Base-by-base conservation (phyloP, 176 grass and related monocot genomes). In the Metroxylon sagu region DNA sequence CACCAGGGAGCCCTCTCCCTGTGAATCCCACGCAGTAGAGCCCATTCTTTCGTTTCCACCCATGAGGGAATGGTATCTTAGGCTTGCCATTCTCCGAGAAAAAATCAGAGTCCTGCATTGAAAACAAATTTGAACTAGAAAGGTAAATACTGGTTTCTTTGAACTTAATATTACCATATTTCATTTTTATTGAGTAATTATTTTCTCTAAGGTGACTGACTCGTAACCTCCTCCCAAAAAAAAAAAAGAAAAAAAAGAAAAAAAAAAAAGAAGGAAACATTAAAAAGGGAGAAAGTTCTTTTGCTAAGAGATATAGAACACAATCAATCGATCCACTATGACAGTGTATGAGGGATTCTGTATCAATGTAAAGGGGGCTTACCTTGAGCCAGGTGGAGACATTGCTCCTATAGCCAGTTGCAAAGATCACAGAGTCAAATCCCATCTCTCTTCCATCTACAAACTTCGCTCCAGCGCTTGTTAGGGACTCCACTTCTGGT, bases 371-470 rank as follows among this genome's bases (percentile, higher is more conserved):
- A 31, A 31, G 30, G 14, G 14, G 10, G 30, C 31, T 53, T 65
- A 84, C 92, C 83, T 91, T 73, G 50, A 97, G 92, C 92, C 87
- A 97, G 57, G 66, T 82, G 25, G 87, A 75, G 68, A 97, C 87
- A 68, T 91, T 97, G 84, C 78, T 97, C 51, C 48, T 88, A 78
- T 97, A 97, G 17, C 92, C 92, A 10, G 92, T 97, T 54, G 92
- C 92, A 78, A 88, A 97, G 72, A 97, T 26, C 63, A 97, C 79
- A 27, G 87, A 77, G 68, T 97, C 87, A 6, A 91, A 83, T 19
- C 59, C 60, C 78, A 88, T 97, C 59, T 91, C 87, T 56, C 43
- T 85, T 62, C 87, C 87, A 61, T 91, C 87, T 55, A 88, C 64
- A 77, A 97, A 91, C 49, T 75, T 77, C 18, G 69, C 78, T 30